Evolutionary conservation across 1,284 basidiomycete genomes (phyloP).

Genomic region (Ceratobasidium sp.): DNA sequence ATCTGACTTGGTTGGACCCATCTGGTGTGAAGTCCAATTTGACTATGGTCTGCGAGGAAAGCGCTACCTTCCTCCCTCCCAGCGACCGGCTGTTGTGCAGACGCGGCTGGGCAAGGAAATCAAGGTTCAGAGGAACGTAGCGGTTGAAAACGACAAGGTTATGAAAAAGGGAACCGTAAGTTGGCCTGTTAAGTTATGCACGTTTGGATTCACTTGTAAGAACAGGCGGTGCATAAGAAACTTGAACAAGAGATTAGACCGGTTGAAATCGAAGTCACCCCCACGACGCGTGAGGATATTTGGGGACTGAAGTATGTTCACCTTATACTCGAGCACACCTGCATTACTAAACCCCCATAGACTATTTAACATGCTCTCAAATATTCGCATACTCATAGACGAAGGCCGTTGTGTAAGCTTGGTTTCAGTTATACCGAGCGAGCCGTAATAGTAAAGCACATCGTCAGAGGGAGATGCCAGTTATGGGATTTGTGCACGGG

Average conservation of each 20-base stretch:
- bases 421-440: not conserved
- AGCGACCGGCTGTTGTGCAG: slow-evolving; percentile 66
- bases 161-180: slow-evolving; percentile 67
- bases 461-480: slow-evolving; percentile 70
- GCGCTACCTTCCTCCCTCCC: slow-evolving; percentile 51
- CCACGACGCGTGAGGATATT: slow-evolving; percentile 65
- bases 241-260: slow-evolving; percentile 78
- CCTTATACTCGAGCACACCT: not conserved
- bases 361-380: slow-evolving; percentile 67
- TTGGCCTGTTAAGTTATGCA: slow-evolving; percentile 37
- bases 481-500: slow-evolving; percentile 68
- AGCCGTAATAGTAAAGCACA: not conserved
- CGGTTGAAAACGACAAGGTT: slow-evolving; percentile 63
- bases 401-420: slow-evolving; percentile 57
- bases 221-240: slow-evolving; percentile 73
- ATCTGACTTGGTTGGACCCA: slow-evolving; percentile 57
- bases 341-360: slow-evolving; percentile 48
- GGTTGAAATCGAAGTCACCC: slow-evolving; percentile 60
- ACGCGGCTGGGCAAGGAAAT: slow-evolving; percentile 73
- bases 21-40: slow-evolving; percentile 65
- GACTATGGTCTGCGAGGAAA: slow-evolving; percentile 66
- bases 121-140: slow-evolving; percentile 62
- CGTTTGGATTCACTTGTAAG: slow-evolving; percentile 34
- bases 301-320: slow-evolving; percentile 69
- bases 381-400: slow-evolving; percentile 57